phyloP scores from a whole-genome alignment of 257 asterid species.

The Solanum pennellii region DNA sequence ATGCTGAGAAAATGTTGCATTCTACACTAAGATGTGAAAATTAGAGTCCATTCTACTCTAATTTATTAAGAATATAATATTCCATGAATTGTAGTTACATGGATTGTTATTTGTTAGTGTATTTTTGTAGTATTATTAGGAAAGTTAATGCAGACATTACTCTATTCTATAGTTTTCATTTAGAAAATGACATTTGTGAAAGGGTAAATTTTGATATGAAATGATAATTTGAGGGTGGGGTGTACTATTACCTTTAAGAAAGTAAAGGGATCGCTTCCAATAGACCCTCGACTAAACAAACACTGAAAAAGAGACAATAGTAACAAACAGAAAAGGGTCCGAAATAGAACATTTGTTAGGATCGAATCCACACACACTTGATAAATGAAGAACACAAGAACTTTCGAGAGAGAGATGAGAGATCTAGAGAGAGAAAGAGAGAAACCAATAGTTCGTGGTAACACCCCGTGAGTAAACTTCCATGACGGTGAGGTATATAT shows the following conservation, averaged over 20 bases:
- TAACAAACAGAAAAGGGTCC: background rate
- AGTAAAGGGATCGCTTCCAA: background rate
- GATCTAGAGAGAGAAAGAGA: too few relatives aligned
- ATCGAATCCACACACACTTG: too few relatives aligned
- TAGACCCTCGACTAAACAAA: background rate
- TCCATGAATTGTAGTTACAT: conserved; percentile 20
- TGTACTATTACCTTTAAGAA: too few relatives aligned
- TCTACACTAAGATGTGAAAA: conserved; percentile 4
- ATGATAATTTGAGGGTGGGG: background rate
- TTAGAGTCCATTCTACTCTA: background rate
- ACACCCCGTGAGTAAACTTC: too few relatives aligned
- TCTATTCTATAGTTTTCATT: conserved; percentile 10
- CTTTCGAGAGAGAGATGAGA: too few relatives aligned
- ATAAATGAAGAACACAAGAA: too few relatives aligned
- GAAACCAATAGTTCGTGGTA: too few relatives aligned
- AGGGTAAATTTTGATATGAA: background rate
- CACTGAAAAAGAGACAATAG: background rate
- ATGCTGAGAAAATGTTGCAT: conserved; percentile 29
- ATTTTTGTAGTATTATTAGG: background rate
- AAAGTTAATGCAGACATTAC: background rate
- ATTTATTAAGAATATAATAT: conserved; percentile 5
- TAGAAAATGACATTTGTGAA: conserved; percentile 2
- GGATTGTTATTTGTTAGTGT: background rate
- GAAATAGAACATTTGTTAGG: too few relatives aligned
- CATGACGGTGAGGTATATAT: too few relatives aligned